Evolutionary conservation across 345 rosid species (phyloP).

Genomic region (Linum lewisii): DNA sequence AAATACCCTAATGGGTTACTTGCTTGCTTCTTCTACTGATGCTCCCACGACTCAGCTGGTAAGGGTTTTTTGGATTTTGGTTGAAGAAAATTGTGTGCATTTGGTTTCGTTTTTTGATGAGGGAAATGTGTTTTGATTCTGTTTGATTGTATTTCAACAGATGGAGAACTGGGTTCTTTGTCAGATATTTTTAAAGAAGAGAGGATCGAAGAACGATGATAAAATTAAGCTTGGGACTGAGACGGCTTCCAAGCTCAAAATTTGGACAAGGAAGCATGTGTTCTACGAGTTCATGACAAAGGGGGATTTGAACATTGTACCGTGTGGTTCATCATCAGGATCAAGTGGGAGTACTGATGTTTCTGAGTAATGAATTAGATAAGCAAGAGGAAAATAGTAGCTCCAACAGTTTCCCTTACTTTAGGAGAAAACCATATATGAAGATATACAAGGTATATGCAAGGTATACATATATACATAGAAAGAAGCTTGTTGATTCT

Average conservation of each 20-base stretch:
- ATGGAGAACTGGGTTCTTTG: constrained; percentile 47
- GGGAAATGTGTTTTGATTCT: constrained; percentile 8
- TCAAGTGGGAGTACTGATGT: constrained; percentile 13
- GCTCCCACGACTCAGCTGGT: too few species aligned
- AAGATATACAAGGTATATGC: too few species aligned
- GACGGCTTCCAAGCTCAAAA: neutral
- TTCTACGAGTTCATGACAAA: constrained; percentile 13
- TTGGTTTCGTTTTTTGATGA: too few species aligned
- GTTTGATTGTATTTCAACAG: too few species aligned
- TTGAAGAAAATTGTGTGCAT: too few species aligned
- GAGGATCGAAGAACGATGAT: constrained; percentile 11
- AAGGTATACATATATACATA: too few species aligned
- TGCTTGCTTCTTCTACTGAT: constrained; percentile 58
- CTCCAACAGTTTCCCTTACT: too few species aligned
- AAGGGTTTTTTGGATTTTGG: too few species aligned
- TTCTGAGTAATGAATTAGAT: constrained; percentile 1
- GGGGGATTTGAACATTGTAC: constrained; percentile 10
- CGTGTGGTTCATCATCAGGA: constrained; percentile 21
- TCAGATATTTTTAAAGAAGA: constrained; percentile 37
- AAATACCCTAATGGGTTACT: constrained; percentile 54
- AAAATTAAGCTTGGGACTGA: neutral
- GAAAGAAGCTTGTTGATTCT: too few species aligned
- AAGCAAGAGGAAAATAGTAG: too few species aligned
- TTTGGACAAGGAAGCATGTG: neutral
- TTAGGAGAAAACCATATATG: too few species aligned